These are phyloP conservation scores for Phytophthora crassamura DNA, from an alignment of 352 stramenopile species.

Conservation along the genomic window DNA sequence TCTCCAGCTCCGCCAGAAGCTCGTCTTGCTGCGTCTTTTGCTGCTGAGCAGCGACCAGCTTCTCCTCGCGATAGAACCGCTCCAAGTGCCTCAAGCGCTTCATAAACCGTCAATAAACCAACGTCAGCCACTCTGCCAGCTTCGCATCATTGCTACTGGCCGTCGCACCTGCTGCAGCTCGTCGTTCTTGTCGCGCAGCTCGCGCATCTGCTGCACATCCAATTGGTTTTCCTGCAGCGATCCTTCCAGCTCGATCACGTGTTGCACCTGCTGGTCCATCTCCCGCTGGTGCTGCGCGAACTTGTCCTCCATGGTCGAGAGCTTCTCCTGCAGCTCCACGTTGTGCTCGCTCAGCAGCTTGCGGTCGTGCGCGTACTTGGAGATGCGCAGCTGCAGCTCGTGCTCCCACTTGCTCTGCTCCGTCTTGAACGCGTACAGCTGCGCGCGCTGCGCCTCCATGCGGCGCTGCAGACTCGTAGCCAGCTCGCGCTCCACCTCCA, in stretches of 20 bases:
- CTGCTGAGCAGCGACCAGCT: conserved; percentile 33
- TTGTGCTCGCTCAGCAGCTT: conserved; percentile 87
- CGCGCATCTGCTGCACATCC: conserved; percentile 42
- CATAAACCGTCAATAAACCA: conserved; percentile 12
- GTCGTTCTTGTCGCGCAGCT: conserved; percentile 50
- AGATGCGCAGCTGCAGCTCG: conserved; percentile 74
- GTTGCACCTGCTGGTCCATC: conserved; percentile 60
- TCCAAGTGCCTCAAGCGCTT: conserved; percentile 73
- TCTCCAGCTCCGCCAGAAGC: conserved; percentile 58
- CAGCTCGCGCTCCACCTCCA: conserved; percentile 47
- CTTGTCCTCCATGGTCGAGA: conserved; percentile 60
- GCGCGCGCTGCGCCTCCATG: conserved; percentile 73
- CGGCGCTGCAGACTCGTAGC: conserved; percentile 61
- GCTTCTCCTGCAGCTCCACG: conserved; percentile 70
- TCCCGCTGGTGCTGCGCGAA: conserved; percentile 54
- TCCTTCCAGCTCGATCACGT: conserved; percentile 74
- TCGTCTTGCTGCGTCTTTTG: conserved; percentile 63
- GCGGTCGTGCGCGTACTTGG: conserved; percentile 80
- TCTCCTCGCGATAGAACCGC: conserved; percentile 56
- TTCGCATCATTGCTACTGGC: not conserved
- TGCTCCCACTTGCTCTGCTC: conserved; percentile 88
- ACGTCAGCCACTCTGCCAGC: conserved; percentile 1
- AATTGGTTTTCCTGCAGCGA: conserved; percentile 51
- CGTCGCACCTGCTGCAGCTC: conserved; percentile 49
- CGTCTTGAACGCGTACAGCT: conserved; percentile 81